Base-by-base conservation (phyloP, 108 stramenopile species). In the Pelagomonas calceolata region DNA sequence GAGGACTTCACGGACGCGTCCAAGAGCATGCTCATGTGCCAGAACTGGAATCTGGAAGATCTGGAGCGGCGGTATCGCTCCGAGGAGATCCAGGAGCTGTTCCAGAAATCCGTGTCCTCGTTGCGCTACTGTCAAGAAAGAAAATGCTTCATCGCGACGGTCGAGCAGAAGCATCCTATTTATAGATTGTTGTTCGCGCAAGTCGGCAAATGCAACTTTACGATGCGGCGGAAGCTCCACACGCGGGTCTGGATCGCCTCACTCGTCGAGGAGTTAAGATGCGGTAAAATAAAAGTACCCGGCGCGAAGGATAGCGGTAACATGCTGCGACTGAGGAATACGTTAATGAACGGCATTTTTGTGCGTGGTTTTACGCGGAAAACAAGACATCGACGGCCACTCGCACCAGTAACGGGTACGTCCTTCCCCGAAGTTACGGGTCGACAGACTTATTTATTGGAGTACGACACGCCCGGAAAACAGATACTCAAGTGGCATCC, bases 31-130 rank as follows among this genome's bases (percentile, higher is more conserved):
- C 71, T 85, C 35, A 80, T 85, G 72, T 90, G 89, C 83, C 72
- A 76, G 65, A 90, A 87, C 76, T 90, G 89, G 89, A 83, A 84
- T 64, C 66, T 86, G 12, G 83, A 64, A 4, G 85, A 78, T 15
- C 45, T 90, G 66, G 77, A 84, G 63, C 80, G 89, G 68, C 80
- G 85, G 46, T 86, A 88, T 66, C 71, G 89, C 7, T 65, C 86
- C n/a, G 89, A 90, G 72, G 87, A 88, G 69, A 83, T 89, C 30
- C 86, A 89, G 79, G 85, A 87, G 77, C 65, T 85, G 0, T 86
- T 86, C 39, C 67, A 69, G 31, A 70, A 81, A 68, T 44, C 67
- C 34, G 82, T 79, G 4, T 39, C 80, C 4, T 71, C 77, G 7
- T 70, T 89, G 36, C 75, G 81, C 32, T 89, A 66, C 63, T 82